Evolutionary conservation across 2,329 filamentous ascomycete species (phyloP), one percentile per base, ranked within the genome.

Genomic region (Dendryphion nanum): DNA sequence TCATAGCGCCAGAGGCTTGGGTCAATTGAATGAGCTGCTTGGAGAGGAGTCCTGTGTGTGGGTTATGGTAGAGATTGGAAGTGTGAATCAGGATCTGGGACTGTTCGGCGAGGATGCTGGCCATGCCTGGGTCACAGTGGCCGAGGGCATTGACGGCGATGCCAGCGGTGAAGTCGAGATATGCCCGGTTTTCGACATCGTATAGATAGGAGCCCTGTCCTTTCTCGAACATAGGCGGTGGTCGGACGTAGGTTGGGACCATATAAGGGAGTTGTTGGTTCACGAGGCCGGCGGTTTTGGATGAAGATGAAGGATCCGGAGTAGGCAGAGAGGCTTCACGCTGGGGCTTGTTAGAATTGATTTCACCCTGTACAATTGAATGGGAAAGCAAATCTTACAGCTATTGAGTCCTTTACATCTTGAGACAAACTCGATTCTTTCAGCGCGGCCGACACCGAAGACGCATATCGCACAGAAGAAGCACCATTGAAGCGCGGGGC

Each of bases 1-100:
- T 81, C 85, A 97, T 95, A 49, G 77, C 86, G 28, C 89, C 89
- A 0, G 85, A 83, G 55, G 84, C 81, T 37, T 78, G 68, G 0
- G 93, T 98, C 67, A 85, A 83, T 55, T 91, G 79, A 21, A 98
- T 80, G 17, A 98, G 77, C 17, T 89, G 74, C 66, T 93, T 83
- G 46, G 89, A 95, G 36, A 98, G 81, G 2, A 85, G 82, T 20
- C 91, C 91, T 2, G 88, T 96, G 87, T 93, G 96, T 2, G 85
- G 85, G 69, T 97, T 98, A 70, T 96, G 86, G 77, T 97, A 98
- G 15, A 98, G 79, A 67, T 98, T 98, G 8, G 89, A 96, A 32
- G 87, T 85, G 68, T 98, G 93, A 40, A 96, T 78, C 34, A 98
- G 79, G 6, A 83, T 89, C 57, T 84, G 42, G 63, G 84, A 85